Base-by-base conservation (phyloP, 2,329 filamentous ascomycete species). In the Dothideomycetidae sp. region DNA sequence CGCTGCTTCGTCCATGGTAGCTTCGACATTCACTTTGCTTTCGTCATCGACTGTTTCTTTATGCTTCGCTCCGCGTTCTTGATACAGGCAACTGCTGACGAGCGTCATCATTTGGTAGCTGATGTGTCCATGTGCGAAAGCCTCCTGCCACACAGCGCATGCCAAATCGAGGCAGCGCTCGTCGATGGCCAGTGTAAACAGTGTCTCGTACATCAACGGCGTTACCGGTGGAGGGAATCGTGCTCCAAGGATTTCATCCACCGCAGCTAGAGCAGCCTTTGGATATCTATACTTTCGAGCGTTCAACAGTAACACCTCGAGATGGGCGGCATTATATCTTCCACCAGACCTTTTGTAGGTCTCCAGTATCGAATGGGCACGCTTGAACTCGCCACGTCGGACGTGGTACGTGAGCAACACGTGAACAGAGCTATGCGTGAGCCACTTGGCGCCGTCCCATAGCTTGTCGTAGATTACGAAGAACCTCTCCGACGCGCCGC, bases 101-200 rank as follows among this genome's bases (percentile, higher is more conserved):
- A 26, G 21, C 21, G 7, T n/a, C 4, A 36, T 28, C 32, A 50
- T 42, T 3, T 15, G 5, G n/a, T 29, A 35, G 3, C 32, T 31
- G 4, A 50, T 43, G 11, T 50, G 36, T 3, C 51, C 52, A 13
- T 41, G 33, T 11, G 45, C 43, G 39, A 51, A 55, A 11, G 52
- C 52, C 40, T 56, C 53, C 5, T 50, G 47, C 53, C 53, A 57
- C 12, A 56, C 38, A 2, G 55, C 49, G 12, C 51, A 44, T n/a
- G 51, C 36, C 32, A 49, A 46, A 31, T 56, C 56, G 43, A 44
- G 50, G 34, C 43, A 46, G 5, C 41, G 38, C 4, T 33, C 14
- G 3, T 35, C 29, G 48, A 47, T 53, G 1, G 51, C 52, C 10
- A 55, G 31, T 5, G 21, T 21, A 28, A 50, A 52, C 2, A 55